Base-by-base conservation (phyloP, 345 rosid genomes). In the Hevea brasiliensis region DNA sequence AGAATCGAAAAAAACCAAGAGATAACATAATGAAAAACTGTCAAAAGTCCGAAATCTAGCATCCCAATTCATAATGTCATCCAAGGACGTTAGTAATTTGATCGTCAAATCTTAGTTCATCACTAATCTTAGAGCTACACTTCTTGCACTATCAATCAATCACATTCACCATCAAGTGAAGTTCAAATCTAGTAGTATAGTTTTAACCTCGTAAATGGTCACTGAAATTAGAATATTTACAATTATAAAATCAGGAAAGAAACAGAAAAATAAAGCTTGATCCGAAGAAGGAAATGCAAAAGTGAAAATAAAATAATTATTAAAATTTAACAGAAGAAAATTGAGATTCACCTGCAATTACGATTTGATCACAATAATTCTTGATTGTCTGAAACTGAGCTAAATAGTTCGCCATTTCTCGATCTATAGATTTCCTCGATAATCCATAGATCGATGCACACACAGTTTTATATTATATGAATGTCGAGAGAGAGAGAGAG, bases 301-400 rank as follows among this genome's bases (percentile, higher is more conserved):
- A n/a, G 1, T 26, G 32, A 67, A 63, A 9, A 27, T 15, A 3
- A 57, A 65, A 18, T 20, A 3, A 68, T 37, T n/a, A 17, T 40
- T 18, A 42, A 47, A 47, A 4, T 13, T 0, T 47, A 12, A 47
- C 51, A 47, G 15, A 47, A 47, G 51, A 42, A 5, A 11, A 70
- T 2, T 2, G 35, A n/a, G 15, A 10, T 44, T 54, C 83, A 92
- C 99, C 97, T 58, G 98, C 89, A 79, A 90, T 87, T 47, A 92
- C 87, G 86, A 95, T 76, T 77, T 83, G 94, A 88, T 87, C 88
- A 70, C 89, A 88, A 23, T 90, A 80, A 77, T 68, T 83, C 83
- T 87, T 90, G 87, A 92, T 87, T 53, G 96, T 74, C 74, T 91
- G 99, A 77, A 95, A 95, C 83, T 92, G 99, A 84, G 94, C 90